Conservation (phyloP, 805 yeast species). For the Monosporozyma yasuniensis region DNA sequence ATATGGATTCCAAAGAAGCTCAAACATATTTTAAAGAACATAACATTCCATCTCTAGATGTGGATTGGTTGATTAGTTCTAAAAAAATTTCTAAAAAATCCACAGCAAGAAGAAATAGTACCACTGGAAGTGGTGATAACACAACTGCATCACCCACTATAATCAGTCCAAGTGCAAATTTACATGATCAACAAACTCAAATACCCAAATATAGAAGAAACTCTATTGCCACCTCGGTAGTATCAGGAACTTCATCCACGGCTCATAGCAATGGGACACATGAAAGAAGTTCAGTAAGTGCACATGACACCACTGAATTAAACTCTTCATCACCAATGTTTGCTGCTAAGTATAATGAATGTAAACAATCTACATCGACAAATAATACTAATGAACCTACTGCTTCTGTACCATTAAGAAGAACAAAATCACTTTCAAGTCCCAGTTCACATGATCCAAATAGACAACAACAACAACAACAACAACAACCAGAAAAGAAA, state of each 20-base stretch:
- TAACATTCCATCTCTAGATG: constrained; percentile 19
- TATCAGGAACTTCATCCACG: not conserved
- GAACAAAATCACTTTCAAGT: constrained; percentile 29
- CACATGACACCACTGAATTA: not conserved
- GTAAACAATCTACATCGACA: not conserved
- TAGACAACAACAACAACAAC: not conserved
- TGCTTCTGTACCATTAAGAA: constrained; percentile 11
- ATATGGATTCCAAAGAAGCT: constrained; percentile 13
- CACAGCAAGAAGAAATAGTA: not conserved
- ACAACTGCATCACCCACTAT: not conserved
- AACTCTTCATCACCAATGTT: not conserved
- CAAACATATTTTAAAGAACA: constrained; percentile 16
- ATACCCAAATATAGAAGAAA: constrained; percentile 2
- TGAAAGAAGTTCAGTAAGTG: not conserved
- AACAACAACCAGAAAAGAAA: constrained; percentile 18
- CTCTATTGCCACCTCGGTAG: constrained; percentile 3
- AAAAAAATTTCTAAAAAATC: constrained; percentile 3
- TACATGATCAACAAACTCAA: not conserved
- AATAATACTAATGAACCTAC: constrained; percentile 2
- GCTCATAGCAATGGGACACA: not conserved
- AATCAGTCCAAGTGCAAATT: not conserved
- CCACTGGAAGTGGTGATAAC: not conserved
- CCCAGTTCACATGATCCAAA: constrained; percentile 6
- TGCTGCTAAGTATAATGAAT: not conserved
- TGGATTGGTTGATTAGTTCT: constrained; percentile 25